A percentile compares a stretch with the other conserved stretches of the same genome.
These are phyloP conservation scores for Rhynchospora pubera DNA, from an alignment of 176 grass and related monocot genomes.

Conservation along the genomic window DNA sequence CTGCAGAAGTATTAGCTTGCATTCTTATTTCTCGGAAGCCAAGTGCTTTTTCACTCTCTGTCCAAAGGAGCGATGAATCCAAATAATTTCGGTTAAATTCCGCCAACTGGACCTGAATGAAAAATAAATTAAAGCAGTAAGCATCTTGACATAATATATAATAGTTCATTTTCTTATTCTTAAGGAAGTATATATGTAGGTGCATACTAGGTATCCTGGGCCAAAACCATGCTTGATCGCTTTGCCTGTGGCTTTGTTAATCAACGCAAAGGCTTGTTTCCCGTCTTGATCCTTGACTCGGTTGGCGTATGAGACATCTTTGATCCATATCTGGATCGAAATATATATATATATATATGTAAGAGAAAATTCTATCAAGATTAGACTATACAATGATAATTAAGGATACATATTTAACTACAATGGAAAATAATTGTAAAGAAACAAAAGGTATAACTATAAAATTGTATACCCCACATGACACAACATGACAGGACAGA, in stretches of 20 bases:
- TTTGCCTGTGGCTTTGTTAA: constrained; percentile 65
- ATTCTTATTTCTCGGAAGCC: too few relatives aligned
- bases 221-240: constrained; percentile 69
- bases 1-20: too few relatives aligned
- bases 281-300: constrained; percentile 57
- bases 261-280: constrained; percentile 53
- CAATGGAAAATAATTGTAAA: not conserved
- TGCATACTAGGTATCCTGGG: constrained; percentile 42
- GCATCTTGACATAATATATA: too few relatives aligned
- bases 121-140: too few relatives aligned
- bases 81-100: constrained; percentile 35
- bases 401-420: too few relatives aligned
- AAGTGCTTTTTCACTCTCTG: constrained; percentile 39
- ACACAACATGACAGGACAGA: too few relatives aligned
- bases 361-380: not conserved
- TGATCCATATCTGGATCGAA: constrained; percentile 76
- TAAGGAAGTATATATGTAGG: not conserved
- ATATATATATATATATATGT: not conserved
- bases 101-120: constrained; percentile 35
- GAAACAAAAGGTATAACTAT: not conserved
- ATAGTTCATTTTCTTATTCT: not conserved
- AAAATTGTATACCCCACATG: too few relatives aligned
- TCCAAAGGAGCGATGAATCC: constrained; percentile 56
- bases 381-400: not conserved
- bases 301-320: constrained; percentile 61